These are phyloP conservation scores for Apiospora pterosperma DNA, from an alignment of 2,329 filamentous ascomycete genomes.

Conservation along the genomic window DNA sequence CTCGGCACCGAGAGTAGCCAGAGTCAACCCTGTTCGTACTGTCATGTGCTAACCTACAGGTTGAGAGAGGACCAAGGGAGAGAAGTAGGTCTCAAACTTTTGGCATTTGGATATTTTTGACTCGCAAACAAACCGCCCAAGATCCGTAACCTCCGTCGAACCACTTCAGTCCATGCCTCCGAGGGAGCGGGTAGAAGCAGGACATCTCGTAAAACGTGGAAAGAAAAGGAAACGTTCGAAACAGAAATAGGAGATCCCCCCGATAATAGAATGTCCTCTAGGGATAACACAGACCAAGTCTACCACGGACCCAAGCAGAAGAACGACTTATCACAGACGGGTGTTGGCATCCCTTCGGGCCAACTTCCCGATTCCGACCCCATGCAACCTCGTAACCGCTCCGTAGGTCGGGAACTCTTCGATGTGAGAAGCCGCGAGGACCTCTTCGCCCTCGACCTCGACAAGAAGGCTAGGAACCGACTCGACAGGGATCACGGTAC, in stretches of 20 bases:
- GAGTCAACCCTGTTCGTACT: background rate
- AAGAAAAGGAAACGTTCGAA: background rate
- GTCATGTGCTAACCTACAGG: background rate
- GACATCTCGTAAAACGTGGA: background rate
- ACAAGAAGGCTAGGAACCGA: constrained; percentile 9
- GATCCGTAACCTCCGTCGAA: background rate
- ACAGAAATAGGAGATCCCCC: background rate
- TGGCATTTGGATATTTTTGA: background rate
- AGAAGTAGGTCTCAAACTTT: background rate
- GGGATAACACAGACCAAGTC: background rate
- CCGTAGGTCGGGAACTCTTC: constrained; percentile 8
- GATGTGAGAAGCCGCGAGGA: background rate
- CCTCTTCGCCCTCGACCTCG: constrained; percentile 7
- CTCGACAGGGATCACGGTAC: background rate
- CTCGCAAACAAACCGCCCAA: background rate
- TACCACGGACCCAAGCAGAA: background rate
- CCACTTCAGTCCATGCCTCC: background rate
- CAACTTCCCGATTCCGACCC: background rate
- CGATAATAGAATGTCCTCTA: background rate
- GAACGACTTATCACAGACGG: background rate
- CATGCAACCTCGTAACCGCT: background rate
- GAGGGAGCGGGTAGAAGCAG: background rate
- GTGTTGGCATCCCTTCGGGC: background rate
- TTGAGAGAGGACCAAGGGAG: background rate
- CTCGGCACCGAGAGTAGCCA: background rate